phyloP scores from a whole-genome alignment of 2,329 filamentous ascomycete species.

The Shiraia sp. region DNA sequence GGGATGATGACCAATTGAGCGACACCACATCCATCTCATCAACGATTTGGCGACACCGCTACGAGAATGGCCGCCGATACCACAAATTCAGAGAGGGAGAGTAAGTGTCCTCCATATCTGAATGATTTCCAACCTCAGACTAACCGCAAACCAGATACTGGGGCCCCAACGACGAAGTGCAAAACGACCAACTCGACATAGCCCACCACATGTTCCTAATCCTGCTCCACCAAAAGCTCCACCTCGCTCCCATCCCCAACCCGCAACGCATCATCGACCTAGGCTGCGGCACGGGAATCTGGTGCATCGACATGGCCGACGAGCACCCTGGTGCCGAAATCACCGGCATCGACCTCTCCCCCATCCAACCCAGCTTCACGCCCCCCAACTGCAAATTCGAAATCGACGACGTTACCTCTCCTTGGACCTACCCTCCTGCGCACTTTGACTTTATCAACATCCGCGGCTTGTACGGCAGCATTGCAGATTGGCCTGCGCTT shows the following conservation, averaged over 20 bases:
- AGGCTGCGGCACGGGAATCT: slow-evolving; percentile 35
- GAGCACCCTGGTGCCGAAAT: slow-evolving; percentile 42
- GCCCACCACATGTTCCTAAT: slow-evolving; percentile 32
- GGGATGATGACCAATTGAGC: slow-evolving; percentile 24
- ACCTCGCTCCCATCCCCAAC: slow-evolving; percentile 26
- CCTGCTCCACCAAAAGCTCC: slow-evolving; percentile 26
- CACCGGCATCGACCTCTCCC: slow-evolving; percentile 51
- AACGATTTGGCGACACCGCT: slow-evolving; percentile 35
- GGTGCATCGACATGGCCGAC: slow-evolving; percentile 33
- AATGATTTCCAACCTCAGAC: too few species aligned
- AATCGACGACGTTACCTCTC: slow-evolving; percentile 48
- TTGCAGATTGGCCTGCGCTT: slow-evolving; percentile 49
- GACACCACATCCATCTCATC: slow-evolving; percentile 39
- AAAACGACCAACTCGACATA: slow-evolving; percentile 34
- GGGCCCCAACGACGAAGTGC: slow-evolving; percentile 35
- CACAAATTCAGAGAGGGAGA: slow-evolving; percentile 37
- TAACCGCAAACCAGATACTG: slow-evolving; percentile 17
- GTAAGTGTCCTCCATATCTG: neutral
- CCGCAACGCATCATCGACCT: slow-evolving; percentile 26
- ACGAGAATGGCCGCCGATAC: slow-evolving; percentile 39
- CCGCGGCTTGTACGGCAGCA: slow-evolving; percentile 48
- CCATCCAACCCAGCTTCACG: slow-evolving; percentile 52
- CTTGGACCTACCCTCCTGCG: slow-evolving; percentile 41
- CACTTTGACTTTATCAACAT: slow-evolving; percentile 50
- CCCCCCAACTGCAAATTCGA: slow-evolving; percentile 52